Evolutionary conservation across 345 rosid species (phyloP).

Genomic region (Limnanthes douglasii): DNA sequence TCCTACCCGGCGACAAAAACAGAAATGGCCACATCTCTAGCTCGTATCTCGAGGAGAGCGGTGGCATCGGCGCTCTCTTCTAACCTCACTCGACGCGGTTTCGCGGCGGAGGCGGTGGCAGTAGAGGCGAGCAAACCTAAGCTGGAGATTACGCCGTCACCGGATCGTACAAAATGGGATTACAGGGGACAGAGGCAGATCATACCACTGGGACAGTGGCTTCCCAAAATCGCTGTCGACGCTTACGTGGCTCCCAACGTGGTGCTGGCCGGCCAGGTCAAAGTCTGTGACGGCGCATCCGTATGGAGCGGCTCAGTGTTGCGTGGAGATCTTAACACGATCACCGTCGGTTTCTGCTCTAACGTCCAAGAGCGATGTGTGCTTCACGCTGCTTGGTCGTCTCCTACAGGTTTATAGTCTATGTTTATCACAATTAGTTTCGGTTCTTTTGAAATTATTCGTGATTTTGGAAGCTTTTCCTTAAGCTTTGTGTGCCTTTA

Average conservation of each 20-base stretch:
- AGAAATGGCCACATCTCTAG: conserved; percentile 43
- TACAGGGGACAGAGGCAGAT: conserved; percentile 91
- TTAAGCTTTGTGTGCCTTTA: background rate
- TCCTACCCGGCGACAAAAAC: conserved; percentile 2
- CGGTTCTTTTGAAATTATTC: background rate
- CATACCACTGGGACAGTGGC: conserved; percentile 90
- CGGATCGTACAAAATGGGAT: conserved; percentile 93
- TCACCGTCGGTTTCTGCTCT: conserved; percentile 81
- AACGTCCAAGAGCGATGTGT: conserved; percentile 93
- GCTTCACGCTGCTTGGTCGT: conserved; percentile 92
- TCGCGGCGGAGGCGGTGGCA: conserved; percentile 19
- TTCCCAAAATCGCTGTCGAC: conserved; percentile 89
- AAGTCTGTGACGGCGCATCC: conserved; percentile 74
- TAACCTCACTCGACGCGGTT: conserved; percentile 13
- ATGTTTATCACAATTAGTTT: background rate
- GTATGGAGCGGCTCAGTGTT: conserved; percentile 89
- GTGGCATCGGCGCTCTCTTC: conserved; percentile 4
- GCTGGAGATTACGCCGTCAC: conserved; percentile 34
- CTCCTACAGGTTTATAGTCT: conserved; percentile 65
- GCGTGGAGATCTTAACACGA: conserved; percentile 95
- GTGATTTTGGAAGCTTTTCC: no score
- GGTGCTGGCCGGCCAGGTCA: conserved; percentile 84
- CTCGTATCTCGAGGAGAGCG: conserved; percentile 35
- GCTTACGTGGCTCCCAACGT: conserved; percentile 93
- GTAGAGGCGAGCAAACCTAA: conserved; percentile 25